phyloP scores from a whole-genome alignment of 371 early-diverging fungal genomes.

The Choanephora cucurbitarum region DNA sequence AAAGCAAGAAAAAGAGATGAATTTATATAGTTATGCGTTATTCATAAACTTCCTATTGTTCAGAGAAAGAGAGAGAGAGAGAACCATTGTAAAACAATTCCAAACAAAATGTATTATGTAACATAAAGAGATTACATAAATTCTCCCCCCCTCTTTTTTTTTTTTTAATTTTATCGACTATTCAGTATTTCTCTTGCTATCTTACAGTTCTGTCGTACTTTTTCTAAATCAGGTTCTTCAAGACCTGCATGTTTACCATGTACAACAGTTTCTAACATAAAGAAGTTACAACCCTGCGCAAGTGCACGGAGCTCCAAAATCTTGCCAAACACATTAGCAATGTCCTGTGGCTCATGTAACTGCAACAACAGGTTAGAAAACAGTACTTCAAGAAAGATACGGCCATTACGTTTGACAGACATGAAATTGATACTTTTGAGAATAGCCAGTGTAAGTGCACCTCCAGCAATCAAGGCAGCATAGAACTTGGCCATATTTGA shows the following conservation, averaged over 20 bases:
- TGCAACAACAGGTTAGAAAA: conserved; percentile 55
- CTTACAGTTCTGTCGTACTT: conserved; percentile 65
- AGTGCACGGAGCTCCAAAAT: conserved; percentile 60
- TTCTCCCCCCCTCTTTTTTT: too few species aligned
- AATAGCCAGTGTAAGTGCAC: conserved; percentile 63
- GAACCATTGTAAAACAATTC: too few species aligned
- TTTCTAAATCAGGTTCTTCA: conserved; percentile 52
- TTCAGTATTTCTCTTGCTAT: conserved; percentile 60
- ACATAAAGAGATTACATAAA: conserved; percentile 5
- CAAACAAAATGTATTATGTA: too few species aligned
- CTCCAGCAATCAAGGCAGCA: conserved; percentile 62
- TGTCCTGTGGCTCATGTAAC: conserved; percentile 44
- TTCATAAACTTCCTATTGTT: conserved; percentile 4
- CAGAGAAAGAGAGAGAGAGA: background rate
- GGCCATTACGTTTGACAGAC: conserved; percentile 58
- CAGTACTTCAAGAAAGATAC: conserved; percentile 69
- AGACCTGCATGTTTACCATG: conserved; percentile 29
- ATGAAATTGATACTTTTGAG: conserved; percentile 80
- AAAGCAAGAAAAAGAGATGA: too few species aligned
- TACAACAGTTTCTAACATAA: conserved; percentile 68
- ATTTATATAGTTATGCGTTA: too few species aligned
- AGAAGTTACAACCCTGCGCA: conserved; percentile 74
- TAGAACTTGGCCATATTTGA: conserved; percentile 79
- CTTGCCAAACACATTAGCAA: conserved; percentile 63
- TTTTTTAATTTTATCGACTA: conserved; percentile 16